Base-by-base conservation (phyloP, 1,284 basidiomycete species). In the Leccinum pachyderme region DNA sequence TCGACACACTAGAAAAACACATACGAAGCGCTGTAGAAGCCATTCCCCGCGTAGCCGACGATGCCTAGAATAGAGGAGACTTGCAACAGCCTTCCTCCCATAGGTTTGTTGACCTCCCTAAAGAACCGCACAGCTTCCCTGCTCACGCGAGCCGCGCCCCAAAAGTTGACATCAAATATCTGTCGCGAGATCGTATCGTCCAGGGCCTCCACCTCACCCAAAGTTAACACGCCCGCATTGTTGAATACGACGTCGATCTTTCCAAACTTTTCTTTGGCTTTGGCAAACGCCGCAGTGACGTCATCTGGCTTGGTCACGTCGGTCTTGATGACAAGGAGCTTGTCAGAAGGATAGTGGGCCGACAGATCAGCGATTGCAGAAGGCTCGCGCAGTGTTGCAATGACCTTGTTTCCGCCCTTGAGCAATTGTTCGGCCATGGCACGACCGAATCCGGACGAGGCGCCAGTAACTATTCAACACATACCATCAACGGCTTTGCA, bases 171-270 rank as follows among this genome's bases (percentile, higher is more conserved):
- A 4, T 75, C 71, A 22, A 76, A 69, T 15, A 72, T 18, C 1
- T 51, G 52, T 1, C 68, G 66, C 1, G 61, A 54, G 2, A 73
- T 69, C 2, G 61, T 53, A 2, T 74, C 70, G 41, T 43, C 45
- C 1, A 51, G 0, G 13, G 31, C 65, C 44, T 68, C 69, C 29
- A 68, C 47, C 48, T 71, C 69, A 2, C 49, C 59, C 2, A 31
- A n/a, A 18, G 58, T 7, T 5, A 0, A 15, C 2, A 51, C 7
- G 0, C 66, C 66, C 2, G 61, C 62, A 7, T 66, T 68, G 44
- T 77, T 77, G 57, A 75, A 72, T 7, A 79, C 75, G 27, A 78
- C 70, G 43, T 78, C 76, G 45, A 78, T 61, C 13, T 72, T 63
- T 4, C 77, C 77, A 52, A 77, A 77, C 1, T 46, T 49, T 4